Conservation (phyloP, 2,329 filamentous ascomycete species). For the Fusarium bactridioides region DNA sequence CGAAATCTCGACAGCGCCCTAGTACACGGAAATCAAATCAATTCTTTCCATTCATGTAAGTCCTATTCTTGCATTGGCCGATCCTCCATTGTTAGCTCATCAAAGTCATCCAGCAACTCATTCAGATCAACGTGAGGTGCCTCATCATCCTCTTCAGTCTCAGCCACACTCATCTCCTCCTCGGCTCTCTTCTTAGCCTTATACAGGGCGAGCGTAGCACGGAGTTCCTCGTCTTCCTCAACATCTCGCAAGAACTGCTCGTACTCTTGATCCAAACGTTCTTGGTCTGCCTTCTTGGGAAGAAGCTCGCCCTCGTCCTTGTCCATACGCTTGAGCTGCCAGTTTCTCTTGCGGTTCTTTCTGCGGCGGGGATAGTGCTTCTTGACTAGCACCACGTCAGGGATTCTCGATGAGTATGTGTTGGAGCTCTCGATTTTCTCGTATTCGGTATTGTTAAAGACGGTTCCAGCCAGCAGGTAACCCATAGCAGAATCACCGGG, state of each 20-base stretch:
- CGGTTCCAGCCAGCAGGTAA: slow-evolving; percentile 88
- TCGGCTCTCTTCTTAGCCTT: slow-evolving; percentile 68
- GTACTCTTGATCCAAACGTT: slow-evolving; percentile 90
- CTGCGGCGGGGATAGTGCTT: slow-evolving; percentile 90
- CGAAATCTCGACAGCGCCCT: neutral
- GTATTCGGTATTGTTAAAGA: slow-evolving; percentile 89
- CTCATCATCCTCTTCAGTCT: slow-evolving; percentile 70
- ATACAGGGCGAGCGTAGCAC: slow-evolving; percentile 85
- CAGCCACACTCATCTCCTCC: slow-evolving; percentile 72
- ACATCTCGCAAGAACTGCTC: slow-evolving; percentile 97
- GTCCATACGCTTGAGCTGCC: slow-evolving; percentile 93
- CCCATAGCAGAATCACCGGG: slow-evolving; percentile 93
- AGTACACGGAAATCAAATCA: slow-evolving; percentile 19
- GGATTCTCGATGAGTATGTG: slow-evolving; percentile 79
- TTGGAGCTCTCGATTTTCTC: slow-evolving; percentile 82
- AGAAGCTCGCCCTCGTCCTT: slow-evolving; percentile 88
- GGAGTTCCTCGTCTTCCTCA: slow-evolving; percentile 90
- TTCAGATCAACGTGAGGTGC: slow-evolving; percentile 78
- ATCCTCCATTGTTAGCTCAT: slow-evolving; percentile 68
- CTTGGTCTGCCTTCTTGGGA: slow-evolving; percentile 86
- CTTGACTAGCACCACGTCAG: slow-evolving; percentile 95
- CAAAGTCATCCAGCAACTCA: slow-evolving; percentile 89
- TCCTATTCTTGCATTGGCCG: slow-evolving; percentile 47
- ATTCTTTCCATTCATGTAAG: slow-evolving; percentile 37
- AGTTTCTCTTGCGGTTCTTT: slow-evolving; percentile 83